Evolutionary conservation across 2,329 filamentous ascomycete genomes (phyloP).

Genomic region (Beauveria australis): DNA sequence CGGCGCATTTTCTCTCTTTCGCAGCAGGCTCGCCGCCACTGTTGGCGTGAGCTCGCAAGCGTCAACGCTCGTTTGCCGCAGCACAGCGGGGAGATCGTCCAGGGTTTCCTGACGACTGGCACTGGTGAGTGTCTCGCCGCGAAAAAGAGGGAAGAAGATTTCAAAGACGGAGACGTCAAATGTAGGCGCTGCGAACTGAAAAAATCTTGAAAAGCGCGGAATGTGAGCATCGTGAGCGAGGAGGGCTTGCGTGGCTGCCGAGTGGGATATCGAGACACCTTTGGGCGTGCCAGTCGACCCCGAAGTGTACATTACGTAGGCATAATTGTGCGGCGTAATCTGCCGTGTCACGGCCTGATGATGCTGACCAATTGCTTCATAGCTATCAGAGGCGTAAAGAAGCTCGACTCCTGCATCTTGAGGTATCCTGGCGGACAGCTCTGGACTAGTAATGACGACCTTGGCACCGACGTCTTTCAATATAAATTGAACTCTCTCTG

Average conservation of each 20-base stretch:
- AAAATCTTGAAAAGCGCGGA: constrained; percentile 67
- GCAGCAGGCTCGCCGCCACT: constrained; percentile 69
- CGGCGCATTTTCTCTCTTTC: constrained; percentile 59
- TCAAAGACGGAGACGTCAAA: constrained; percentile 96
- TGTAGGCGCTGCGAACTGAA: constrained; percentile 86
- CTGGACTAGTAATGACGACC: constrained; percentile 56
- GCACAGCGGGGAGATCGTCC: constrained; percentile 61
- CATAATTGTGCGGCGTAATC: constrained; percentile 40
- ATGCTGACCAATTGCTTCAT: neutral
- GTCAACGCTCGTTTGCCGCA: constrained; percentile 62
- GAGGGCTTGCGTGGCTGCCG: constrained; percentile 71
- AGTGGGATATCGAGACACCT: constrained; percentile 75
- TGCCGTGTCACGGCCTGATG: constrained; percentile 4
- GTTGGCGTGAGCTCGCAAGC: constrained; percentile 86
- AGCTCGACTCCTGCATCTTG: constrained; percentile 23
- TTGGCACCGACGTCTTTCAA: constrained; percentile 64
- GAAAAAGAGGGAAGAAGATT: constrained; percentile 78
- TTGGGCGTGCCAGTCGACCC: constrained; percentile 86
- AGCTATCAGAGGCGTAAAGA: constrained; percentile 27
- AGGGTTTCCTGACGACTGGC: constrained; percentile 64
- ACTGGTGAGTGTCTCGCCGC: constrained; percentile 64
- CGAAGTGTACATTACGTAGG: constrained; percentile 92
- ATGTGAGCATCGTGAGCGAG: constrained; percentile 74
- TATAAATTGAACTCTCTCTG: constrained; percentile 72
- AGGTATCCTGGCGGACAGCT: constrained; percentile 34